Base-by-base conservation (phyloP, 768 basidiomycete genomes). In the Kwoniella bestiolae region DNA sequence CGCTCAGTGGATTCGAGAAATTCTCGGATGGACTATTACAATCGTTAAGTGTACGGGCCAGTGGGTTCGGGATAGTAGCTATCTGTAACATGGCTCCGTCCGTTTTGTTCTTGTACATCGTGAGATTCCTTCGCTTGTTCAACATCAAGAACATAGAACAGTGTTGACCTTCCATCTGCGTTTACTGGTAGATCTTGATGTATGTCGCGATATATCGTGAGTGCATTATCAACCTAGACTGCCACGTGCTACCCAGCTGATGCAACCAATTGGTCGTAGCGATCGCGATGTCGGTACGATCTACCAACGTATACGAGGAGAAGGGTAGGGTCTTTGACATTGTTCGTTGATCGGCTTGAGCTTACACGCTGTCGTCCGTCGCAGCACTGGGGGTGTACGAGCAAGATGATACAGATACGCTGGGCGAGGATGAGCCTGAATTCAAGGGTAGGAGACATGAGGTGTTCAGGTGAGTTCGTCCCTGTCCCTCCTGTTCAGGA, bases 301-400 rank as follows among this genome's bases (percentile, higher is more conserved):
- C 76, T 26, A 79, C 78, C 21, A 79, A 79, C 50, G 78, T 79
- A 21, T 79, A 79, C 62, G 78, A 79, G 47, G 78, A 79, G 47
- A 56, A 65, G 69, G 71, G 73, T 71, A 23, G 56, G 66, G 35
- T 38, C 31, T n/a, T 21, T 44, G 11, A n/a, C 21, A 58, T 21
- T 47, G n/a, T 14, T 34, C 5, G 45, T 34, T 55, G 38, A 3
- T n/a, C n/a, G n/a, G 46, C 21, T n/a, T 28, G 2, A 38, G 44
- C 47, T 60, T 23, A 60, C 23, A 32, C 18, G n/a, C 25, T 23
- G 7, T 31, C 44, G 53, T 31, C 29, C 45, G 12, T n/a, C n/a
- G 8, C 46, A 70, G 72, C 74, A n/a, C 55, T 76, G 1, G 74
- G 74, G 12, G 69, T 76, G 12, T 73, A 73, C 53, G 65, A 69